Evolutionary conservation across 805 yeast species (phyloP).

Genomic region (Tanozyma kutaoensis): DNA sequence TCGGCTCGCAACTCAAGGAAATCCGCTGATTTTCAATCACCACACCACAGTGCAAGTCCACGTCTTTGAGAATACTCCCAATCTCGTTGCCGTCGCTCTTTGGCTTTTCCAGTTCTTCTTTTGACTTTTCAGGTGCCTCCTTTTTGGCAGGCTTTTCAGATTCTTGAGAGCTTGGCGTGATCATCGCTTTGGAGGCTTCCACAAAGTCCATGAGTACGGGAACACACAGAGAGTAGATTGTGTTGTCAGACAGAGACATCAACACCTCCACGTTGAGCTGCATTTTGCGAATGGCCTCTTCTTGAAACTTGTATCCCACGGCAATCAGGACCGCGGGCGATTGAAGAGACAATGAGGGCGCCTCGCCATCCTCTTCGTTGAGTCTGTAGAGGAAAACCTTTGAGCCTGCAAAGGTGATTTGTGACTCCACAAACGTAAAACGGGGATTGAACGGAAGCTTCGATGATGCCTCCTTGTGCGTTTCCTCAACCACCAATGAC

Average conservation of each 20-base stretch:
- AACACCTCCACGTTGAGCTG: constrained; percentile 36
- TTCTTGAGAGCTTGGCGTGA: constrained; percentile 7
- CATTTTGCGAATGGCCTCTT: constrained; percentile 24
- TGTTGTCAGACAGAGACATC: constrained; percentile 62
- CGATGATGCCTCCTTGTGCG: too few relatives aligned
- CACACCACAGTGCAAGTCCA: constrained; percentile 52
- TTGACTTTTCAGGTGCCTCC: too few relatives aligned
- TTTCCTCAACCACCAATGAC: too few relatives aligned
- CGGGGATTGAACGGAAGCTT: too few relatives aligned
- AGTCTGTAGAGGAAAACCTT: constrained; percentile 34
- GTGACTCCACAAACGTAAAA: constrained; percentile 32
- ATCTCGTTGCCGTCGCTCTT: too few relatives aligned
- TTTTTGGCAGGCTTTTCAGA: too few relatives aligned
- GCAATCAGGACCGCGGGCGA: constrained; percentile 64
- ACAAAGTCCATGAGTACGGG: constrained; percentile 59
- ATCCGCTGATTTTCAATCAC: constrained; percentile 62
- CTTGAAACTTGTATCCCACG: constrained; percentile 34
- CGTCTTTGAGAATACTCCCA: constrained; percentile 28
- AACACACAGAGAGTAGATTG: constrained; percentile 59
- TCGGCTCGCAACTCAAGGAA: constrained; percentile 82
- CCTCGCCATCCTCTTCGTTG: constrained; percentile 23
- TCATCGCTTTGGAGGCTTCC: constrained; percentile 33
- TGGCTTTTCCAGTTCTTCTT: too few relatives aligned
- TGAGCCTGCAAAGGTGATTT: constrained; percentile 59
- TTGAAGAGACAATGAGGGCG: constrained; percentile 41